These are phyloP conservation scores for Nicotiana obtusifolia DNA, from an alignment of 257 asterid species.

Conservation along the genomic window DNA sequence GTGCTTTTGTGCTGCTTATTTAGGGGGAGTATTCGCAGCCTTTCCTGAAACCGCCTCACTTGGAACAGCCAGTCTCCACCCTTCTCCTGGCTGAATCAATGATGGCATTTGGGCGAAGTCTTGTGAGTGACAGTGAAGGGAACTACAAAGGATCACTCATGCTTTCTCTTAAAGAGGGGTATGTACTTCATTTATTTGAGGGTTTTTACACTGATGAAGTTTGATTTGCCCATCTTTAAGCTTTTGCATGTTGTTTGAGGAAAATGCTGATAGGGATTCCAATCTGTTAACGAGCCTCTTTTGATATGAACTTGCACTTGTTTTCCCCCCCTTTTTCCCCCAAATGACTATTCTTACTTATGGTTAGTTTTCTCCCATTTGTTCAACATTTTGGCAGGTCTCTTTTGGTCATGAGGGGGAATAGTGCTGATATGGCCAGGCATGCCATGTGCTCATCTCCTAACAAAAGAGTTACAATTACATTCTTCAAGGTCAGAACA, in stretches of 20 bases:
- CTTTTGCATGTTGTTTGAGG: background rate
- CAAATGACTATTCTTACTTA: background rate
- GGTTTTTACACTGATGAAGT: background rate
- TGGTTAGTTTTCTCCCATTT: background rate
- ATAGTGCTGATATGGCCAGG: constrained; percentile 82
- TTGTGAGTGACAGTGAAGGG: constrained; percentile 70
- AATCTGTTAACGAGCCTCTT: no score
- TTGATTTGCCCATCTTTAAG: background rate
- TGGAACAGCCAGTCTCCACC: constrained; percentile 86
- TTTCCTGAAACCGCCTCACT: constrained; percentile 90
- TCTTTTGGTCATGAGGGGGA: constrained; percentile 87
- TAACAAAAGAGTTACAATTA: constrained; percentile 76
- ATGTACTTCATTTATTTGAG: constrained; percentile 12
- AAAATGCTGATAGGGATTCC: background rate
- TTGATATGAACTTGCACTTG: background rate
- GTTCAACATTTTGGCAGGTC: constrained; percentile 47
- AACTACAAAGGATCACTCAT: constrained; percentile 80
- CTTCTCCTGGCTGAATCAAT: constrained; percentile 81
- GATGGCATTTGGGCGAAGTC: constrained; percentile 89
- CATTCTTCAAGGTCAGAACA: constrained; percentile 68
- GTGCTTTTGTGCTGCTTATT: constrained; percentile 3
- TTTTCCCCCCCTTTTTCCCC: background rate
- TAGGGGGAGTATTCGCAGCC: constrained; percentile 97
- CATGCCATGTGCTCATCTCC: constrained; percentile 90
- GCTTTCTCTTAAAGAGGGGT: constrained; percentile 88